Evolutionary conservation across 2,329 filamentous ascomycete species (phyloP), one percentile per base, ranked within the genome.

Genomic region (Xylariomycetidae sp.): DNA sequence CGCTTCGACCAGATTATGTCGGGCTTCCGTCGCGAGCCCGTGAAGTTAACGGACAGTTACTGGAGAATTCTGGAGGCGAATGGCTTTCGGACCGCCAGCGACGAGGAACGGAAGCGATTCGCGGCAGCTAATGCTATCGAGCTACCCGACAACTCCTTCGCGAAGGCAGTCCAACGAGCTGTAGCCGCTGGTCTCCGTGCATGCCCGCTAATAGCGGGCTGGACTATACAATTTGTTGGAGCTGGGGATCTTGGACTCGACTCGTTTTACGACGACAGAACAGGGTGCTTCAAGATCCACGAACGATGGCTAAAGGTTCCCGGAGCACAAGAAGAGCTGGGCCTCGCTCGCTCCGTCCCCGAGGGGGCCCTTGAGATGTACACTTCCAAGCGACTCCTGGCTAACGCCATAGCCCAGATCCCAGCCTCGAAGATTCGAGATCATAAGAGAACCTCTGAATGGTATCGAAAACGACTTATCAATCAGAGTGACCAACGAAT

Each of bases 21-120:
- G 15, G 43, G 42, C 6, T 37, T 53, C 15, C 41, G 34, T 8
- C 35, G 29, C 31, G 34, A 43, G 17, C 42, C 46, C 23, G 29
- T 39, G 10, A 30, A 41, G 31, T 27, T 51, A 9, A 35, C 37
- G 2, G 30, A 39, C 4, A 13, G 28, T 2, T 51, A 51, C 37
- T 53, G 50, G 48, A 10, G 7, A 8, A 40, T 53, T 27, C 28
- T 52, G 5, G 28, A 22, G 10, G 13, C n/a, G 15, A 24, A 4
- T 6, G 29, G 19, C 5, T 19, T 52, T 13, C 39, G 31, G 23
- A 50, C 46, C 4, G 46, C 39, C 2, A 35, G 40, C 7, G 44
- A 48, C 34, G 43, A 47, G 24, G 43, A 41, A 27, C 29, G 29
- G 18, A 36, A 31, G 16, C 38, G 25, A 3, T 48, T 50, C 26